phyloP scores from a whole-genome alignment of 2,329 filamentous ascomycete genomes.

The Pleomassaria siparia region DNA sequence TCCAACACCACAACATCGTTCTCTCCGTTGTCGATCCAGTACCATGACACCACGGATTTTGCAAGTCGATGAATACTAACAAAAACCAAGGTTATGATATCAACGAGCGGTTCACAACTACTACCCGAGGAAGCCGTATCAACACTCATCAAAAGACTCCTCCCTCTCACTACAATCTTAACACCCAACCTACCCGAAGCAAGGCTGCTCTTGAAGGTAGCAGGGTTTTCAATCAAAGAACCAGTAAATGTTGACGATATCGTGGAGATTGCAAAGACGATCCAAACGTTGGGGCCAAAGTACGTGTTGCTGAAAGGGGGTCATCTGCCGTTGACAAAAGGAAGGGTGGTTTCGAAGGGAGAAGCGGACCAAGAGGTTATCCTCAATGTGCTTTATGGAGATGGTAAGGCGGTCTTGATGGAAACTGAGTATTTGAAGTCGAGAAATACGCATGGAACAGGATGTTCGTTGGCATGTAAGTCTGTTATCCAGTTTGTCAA shows the following conservation, averaged over 20 bases:
- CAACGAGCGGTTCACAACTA: constrained; percentile 73
- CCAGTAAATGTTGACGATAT: constrained; percentile 66
- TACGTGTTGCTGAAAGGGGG: constrained; percentile 90
- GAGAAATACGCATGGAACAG: constrained; percentile 89
- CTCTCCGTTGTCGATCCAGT: constrained; percentile 75
- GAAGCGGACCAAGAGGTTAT: constrained; percentile 66
- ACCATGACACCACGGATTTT: constrained; percentile 29
- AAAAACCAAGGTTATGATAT: constrained; percentile 79
- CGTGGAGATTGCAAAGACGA: constrained; percentile 64
- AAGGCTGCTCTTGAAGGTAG: constrained; percentile 61
- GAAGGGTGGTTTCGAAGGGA: constrained; percentile 59
- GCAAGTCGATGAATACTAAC: neutral
- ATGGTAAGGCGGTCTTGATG: constrained; percentile 60
- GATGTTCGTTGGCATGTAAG: constrained; percentile 87
- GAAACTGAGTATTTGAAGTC: constrained; percentile 71
- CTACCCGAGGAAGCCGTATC: constrained; percentile 66
- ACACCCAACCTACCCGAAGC: constrained; percentile 81
- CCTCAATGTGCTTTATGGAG: constrained; percentile 75
- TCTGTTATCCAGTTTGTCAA: neutral
- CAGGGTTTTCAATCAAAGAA: constrained; percentile 48
- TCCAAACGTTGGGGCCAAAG: constrained; percentile 70
- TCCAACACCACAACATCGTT: constrained; percentile 60
- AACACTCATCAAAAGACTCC: constrained; percentile 60
- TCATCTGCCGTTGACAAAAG: constrained; percentile 74
- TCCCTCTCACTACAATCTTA: constrained; percentile 68